Percentiles rank a stretch among this genome's conserved stretches.
phyloP scores from a whole-genome alignment of 371 early-diverging fungal genomes.

The Actinomortierella ambigua region DNA sequence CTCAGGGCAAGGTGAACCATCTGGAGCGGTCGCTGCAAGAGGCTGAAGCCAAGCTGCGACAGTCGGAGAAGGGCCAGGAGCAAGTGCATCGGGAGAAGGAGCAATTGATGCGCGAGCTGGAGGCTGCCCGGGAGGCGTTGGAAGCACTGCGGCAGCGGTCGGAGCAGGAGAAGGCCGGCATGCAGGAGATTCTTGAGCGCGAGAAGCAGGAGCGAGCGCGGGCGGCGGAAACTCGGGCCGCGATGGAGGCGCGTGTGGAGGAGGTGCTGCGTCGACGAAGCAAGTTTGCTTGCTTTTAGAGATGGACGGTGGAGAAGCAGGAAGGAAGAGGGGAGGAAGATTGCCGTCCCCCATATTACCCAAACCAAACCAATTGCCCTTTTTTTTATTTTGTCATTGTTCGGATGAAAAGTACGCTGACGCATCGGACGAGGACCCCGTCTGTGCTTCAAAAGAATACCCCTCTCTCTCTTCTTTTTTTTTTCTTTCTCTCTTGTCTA shows the following conservation, averaged over 20 bases:
- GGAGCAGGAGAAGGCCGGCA: constrained; percentile 15
- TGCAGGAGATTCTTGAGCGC: constrained; percentile 17
- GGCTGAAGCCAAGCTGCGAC: constrained; percentile 28
- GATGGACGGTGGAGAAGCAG: neutral
- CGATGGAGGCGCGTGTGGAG: constrained; percentile 43
- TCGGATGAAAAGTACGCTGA: neutral
- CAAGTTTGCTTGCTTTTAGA: constrained; percentile 42
- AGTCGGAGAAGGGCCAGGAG: constrained; percentile 1
- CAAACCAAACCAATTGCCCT: too few species aligned
- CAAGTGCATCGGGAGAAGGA: constrained; percentile 8
- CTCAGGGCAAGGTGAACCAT: constrained; percentile 36
- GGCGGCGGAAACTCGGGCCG: constrained; percentile 28
- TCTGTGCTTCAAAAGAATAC: too few species aligned
- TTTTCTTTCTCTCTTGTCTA: neutral
- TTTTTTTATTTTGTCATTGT: too few species aligned
- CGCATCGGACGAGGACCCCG: neutral
- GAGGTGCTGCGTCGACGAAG: constrained; percentile 33
- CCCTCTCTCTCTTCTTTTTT: neutral
- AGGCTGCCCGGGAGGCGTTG: constrained; percentile 10
- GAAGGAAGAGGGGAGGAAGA: neutral
- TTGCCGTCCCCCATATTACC: too few species aligned
- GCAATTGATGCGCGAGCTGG: constrained; percentile 11
- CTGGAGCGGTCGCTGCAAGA: constrained; percentile 32
- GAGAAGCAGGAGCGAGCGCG: constrained; percentile 27
- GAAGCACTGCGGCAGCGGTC: constrained; percentile 13